phyloP scores from a whole-genome alignment of 2,329 filamentous ascomycete genomes.

The Pseudocercospora fuligena region DNA sequence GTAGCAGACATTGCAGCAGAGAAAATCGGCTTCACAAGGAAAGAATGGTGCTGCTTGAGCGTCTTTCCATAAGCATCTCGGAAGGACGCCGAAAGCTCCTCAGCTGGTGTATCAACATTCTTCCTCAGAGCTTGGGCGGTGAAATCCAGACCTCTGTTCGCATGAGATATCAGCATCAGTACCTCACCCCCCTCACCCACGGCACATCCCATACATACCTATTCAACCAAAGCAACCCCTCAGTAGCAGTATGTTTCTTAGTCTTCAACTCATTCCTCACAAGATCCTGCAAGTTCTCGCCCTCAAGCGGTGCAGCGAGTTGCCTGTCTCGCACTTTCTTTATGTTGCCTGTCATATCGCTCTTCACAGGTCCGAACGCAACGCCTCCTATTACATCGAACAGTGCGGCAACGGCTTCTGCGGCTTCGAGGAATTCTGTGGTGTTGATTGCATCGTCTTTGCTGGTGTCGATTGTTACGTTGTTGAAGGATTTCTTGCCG shows the following conservation, averaged over 20 bases:
- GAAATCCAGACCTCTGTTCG: conserved; percentile 83
- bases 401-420: conserved; percentile 82
- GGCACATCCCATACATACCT: conserved; percentile 61
- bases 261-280: conserved; percentile 84
- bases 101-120: conserved; percentile 69
- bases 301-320: conserved; percentile 75
- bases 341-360: conserved; percentile 87
- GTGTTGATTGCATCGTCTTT: conserved; percentile 81
- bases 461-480: conserved; percentile 75
- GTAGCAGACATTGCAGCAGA: conserved; percentile 89
- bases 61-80: conserved; percentile 80
- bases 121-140: conserved; percentile 81
- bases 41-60: conserved; percentile 89
- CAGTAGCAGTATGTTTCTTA: conserved; percentile 85
- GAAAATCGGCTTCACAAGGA: conserved; percentile 90
- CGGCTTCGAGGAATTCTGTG: conserved; percentile 85
- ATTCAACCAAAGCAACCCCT: conserved; percentile 88
- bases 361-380: conserved; percentile 90
- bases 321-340: conserved; percentile 93
- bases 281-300: conserved; percentile 83
- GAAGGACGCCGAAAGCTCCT: conserved; percentile 88
- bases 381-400: conserved; percentile 72
- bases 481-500: conserved; percentile 79
- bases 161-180: conserved; percentile 12
- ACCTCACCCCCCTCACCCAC: not conserved